Evolutionary conservation across 2,329 filamentous ascomycete genomes (phyloP).

Genomic region (Metarhizium anisopliae): DNA sequence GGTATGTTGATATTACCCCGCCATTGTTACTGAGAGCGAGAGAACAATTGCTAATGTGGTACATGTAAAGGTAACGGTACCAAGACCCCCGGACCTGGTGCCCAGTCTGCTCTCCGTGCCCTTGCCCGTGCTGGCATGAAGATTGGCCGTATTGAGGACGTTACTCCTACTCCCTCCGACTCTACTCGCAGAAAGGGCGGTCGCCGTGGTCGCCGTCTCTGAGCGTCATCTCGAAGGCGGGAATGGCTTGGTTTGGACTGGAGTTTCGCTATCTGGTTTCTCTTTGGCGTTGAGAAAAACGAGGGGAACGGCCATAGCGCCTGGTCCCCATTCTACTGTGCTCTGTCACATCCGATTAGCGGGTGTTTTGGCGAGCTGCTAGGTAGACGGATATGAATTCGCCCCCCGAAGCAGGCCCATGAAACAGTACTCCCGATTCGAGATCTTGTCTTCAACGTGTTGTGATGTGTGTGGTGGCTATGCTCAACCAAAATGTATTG

Average conservation of each 20-base stretch:
- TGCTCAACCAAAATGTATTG: not conserved
- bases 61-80: slow-evolving; percentile 73
- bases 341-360: slow-evolving; percentile 28
- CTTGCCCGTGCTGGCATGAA: slow-evolving; percentile 99
- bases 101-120: slow-evolving; percentile 97
- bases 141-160: slow-evolving; percentile 99
- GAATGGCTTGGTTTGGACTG: slow-evolving; percentile 23
- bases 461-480: not conserved
- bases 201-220: slow-evolving; percentile 99
- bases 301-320: slow-evolving; percentile 61
- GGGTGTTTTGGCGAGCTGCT: slow-evolving; percentile 18
- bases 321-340: slow-evolving; percentile 53
- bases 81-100: slow-evolving; percentile 99
- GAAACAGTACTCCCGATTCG: slow-evolving; percentile 27
- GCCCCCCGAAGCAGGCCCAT: slow-evolving; percentile 34
- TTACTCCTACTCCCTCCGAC: slow-evolving; percentile 97
- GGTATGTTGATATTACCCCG: slow-evolving; percentile 46
- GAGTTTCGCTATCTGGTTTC: slow-evolving; percentile 38
- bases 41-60: not conserved
- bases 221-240: slow-evolving; percentile 29
- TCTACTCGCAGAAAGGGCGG: slow-evolving; percentile 99
- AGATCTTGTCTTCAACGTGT: not conserved
- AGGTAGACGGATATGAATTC: slow-evolving; percentile 34
- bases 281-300: slow-evolving; percentile 61
- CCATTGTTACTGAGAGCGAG: not conserved